Percentiles rank a stretch among this genome's conserved stretches.
These are phyloP conservation scores for Botrytis fabae DNA, from an alignment of 2,329 filamentous ascomycete species.

Conservation along the genomic window DNA sequence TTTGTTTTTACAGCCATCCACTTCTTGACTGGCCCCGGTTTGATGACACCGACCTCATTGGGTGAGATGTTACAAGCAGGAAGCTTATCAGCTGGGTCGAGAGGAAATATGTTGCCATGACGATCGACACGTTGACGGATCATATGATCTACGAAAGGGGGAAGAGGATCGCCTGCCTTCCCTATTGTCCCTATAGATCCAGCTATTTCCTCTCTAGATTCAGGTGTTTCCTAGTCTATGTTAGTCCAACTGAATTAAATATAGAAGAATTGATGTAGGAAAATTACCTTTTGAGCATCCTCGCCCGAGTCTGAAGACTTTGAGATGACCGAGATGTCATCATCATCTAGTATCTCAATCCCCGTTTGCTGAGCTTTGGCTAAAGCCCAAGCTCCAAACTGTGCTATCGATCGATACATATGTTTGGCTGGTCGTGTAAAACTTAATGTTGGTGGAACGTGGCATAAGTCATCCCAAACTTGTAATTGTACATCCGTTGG, in stretches of 20 bases:
- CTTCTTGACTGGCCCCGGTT: conserved; percentile 74
- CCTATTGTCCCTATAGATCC: conserved; percentile 53
- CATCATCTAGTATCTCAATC: conserved; percentile 81
- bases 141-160: conserved; percentile 81
- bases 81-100: conserved; percentile 65
- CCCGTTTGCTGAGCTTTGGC: conserved; percentile 76
- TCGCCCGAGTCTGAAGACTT: conserved; percentile 48
- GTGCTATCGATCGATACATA: conserved; percentile 90
- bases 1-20: conserved; percentile 75
- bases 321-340: conserved; percentile 73
- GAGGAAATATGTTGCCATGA: conserved; percentile 70
- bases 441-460: conserved; percentile 88
- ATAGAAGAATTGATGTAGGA: conserved; percentile 7
- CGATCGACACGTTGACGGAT: conserved; percentile 84
- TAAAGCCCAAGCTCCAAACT: conserved; percentile 90
- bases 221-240: conserved; percentile 19
- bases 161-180: conserved; percentile 82
- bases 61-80: conserved; percentile 62
- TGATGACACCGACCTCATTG: conserved; percentile 73
- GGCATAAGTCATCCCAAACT: conserved; percentile 93
- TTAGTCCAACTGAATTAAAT: conserved; percentile 13
- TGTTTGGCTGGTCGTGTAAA: conserved; percentile 95
- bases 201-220: background rate
- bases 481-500: conserved; percentile 92
- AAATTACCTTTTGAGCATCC: conserved; percentile 36